Percentiles rank a stretch among this genome's conserved stretches.
These are phyloP conservation scores for Penicillium sp. DNA, from an alignment of 2,329 filamentous ascomycete species.

Conservation along the genomic window DNA sequence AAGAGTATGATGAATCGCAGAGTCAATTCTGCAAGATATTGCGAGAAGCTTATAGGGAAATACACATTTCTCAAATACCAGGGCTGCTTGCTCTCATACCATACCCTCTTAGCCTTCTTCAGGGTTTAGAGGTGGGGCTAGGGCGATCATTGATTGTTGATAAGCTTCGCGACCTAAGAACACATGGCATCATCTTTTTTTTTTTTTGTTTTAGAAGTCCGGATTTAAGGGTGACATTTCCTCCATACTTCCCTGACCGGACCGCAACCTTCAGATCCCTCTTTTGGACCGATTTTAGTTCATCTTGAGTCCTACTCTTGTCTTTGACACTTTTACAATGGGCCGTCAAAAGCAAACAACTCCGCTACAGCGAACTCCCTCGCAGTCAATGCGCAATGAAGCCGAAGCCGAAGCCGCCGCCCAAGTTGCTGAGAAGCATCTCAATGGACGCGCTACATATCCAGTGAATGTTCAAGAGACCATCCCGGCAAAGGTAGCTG, in stretches of 20 bases:
- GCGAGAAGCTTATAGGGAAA: not conserved
- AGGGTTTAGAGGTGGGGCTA: constrained; percentile 14
- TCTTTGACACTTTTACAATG: constrained; percentile 49
- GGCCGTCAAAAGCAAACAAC: constrained; percentile 68
- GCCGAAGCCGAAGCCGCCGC: constrained; percentile 29
- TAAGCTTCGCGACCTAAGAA: constrained; percentile 29
- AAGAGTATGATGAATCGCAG: not conserved
- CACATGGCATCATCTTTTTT: constrained; percentile 37
- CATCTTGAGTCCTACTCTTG: not conserved
- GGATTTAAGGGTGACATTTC: not conserved
- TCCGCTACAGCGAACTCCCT: constrained; percentile 63
- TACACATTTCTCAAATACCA: not conserved
- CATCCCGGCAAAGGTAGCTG: constrained; percentile 17
- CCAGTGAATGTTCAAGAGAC: constrained; percentile 17
- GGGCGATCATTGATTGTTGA: constrained; percentile 20
- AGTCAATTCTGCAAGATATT: not conserved
- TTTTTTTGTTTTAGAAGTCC: constrained; percentile 9
- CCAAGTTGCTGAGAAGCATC: constrained; percentile 24
- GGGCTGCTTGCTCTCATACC: not conserved
- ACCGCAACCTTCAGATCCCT: not conserved
- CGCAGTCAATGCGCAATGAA: constrained; percentile 57
- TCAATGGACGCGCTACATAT: constrained; percentile 32
- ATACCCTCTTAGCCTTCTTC: constrained; percentile 6
- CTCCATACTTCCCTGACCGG: not conserved
- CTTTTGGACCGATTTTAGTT: not conserved